phyloP scores from a whole-genome alignment of 352 stramenopile genomes.

The Phytophthora crassamura region DNA sequence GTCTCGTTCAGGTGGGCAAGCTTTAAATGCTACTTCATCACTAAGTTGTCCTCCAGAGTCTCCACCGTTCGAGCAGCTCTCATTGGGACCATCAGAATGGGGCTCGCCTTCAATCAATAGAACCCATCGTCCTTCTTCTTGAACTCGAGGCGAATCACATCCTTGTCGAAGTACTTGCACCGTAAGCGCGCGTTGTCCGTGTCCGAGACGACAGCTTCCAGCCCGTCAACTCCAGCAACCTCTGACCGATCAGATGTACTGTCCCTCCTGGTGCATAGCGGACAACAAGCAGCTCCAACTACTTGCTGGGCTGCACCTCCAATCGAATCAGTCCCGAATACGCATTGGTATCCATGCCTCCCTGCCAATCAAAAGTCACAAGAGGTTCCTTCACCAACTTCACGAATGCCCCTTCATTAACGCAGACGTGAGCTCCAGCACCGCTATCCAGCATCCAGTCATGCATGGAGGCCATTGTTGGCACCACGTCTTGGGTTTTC shows the following conservation, averaged over 20 bases:
- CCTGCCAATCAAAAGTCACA: slow-evolving; percentile 3
- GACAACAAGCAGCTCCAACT: not conserved
- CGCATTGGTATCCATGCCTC: not conserved
- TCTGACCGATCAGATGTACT: slow-evolving; percentile 1
- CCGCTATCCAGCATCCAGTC: slow-evolving; percentile 13
- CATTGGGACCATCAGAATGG: not conserved
- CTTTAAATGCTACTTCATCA: slow-evolving; percentile 12
- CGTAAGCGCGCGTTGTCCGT: not conserved
- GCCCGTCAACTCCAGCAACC: not conserved
- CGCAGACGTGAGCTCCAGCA: slow-evolving; percentile 3
- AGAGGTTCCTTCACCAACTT: not conserved
- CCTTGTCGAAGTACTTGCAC: slow-evolving; percentile 2
- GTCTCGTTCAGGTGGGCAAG: not conserved
- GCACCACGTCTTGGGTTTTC: not conserved
- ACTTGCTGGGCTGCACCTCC: not conserved
- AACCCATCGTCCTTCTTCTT: slow-evolving; percentile 4
- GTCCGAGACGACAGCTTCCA: not conserved
- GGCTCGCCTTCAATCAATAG: not conserved
- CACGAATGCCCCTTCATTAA: slow-evolving; percentile 1
- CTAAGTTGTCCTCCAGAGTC: not conserved
- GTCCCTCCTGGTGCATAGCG: not conserved
- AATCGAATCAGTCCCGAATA: not conserved
- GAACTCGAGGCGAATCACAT: slow-evolving; percentile 1
- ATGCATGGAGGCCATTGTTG: too few species aligned
- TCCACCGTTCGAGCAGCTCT: not conserved